Evolutionary conservation across 108 stramenopile species (phyloP).

Genomic region (Parmales sp.): DNA sequence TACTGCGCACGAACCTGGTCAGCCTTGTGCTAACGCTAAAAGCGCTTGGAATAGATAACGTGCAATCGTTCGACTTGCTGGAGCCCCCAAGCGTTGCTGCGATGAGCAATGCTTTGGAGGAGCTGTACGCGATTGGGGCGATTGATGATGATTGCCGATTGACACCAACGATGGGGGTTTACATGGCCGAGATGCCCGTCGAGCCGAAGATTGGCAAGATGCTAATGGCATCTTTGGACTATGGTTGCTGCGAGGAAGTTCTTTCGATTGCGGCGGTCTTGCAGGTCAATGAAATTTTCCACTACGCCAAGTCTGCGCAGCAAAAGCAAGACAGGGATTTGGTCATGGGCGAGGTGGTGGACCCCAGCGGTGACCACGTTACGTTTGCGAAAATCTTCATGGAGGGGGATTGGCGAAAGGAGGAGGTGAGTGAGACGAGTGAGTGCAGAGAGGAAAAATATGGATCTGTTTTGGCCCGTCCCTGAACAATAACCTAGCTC

Average conservation of each 20-base stretch:
- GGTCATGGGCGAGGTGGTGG: constrained; percentile 69
- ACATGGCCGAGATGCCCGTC: constrained; percentile 74
- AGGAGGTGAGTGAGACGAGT: constrained; percentile 18
- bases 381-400: constrained; percentile 71
- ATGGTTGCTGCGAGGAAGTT: constrained; percentile 57
- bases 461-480: no score
- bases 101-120: constrained; percentile 65
- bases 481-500: no score
- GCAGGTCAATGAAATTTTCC: constrained; percentile 66
- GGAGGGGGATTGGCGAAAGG: constrained; percentile 53
- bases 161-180: constrained; percentile 44
- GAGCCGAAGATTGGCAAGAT: constrained; percentile 64
- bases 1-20: constrained; percentile 70
- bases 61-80: constrained; percentile 84
- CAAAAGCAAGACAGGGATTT: constrained; percentile 55
- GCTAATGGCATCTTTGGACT: constrained; percentile 60
- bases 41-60: constrained; percentile 85
- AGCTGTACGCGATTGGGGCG: constrained; percentile 70
- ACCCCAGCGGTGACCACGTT: constrained; percentile 79
- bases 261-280: constrained; percentile 77
- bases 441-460: constrained; percentile 55
- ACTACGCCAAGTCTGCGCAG: constrained; percentile 53
- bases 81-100: constrained; percentile 69
- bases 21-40: constrained; percentile 83
- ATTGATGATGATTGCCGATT: constrained; percentile 57